Evolutionary conservation across 305 asterid genomes (phyloP), one percentile per base, ranked within the genome.

Genomic region (Fraxinus dipetala): DNA sequence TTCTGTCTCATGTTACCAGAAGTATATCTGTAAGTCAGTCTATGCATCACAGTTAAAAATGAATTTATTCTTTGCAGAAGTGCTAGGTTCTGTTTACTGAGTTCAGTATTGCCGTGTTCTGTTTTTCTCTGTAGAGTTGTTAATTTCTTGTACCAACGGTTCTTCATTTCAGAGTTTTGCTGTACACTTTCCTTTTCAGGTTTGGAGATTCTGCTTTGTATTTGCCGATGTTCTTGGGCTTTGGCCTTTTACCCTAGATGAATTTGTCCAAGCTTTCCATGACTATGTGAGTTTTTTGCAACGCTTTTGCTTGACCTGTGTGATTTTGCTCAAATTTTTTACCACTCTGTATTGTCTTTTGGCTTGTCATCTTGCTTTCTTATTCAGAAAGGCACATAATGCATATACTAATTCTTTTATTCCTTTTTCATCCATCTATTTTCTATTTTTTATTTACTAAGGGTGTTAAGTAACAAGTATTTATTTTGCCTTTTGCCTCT

Each of bases 201-300:
- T 91, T 67, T 96, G 99, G 99, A 96, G 93, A 83, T 95, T 96
- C 90, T 95, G 97, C 84, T 81, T 90, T 81, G 93, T 96, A 48
- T 96, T 95, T 89, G 97, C 99, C 78, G 99, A 96, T 89, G 86
- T 95, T 90, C 93, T 96, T 65, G 94, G 95, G 77, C 94, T 96
- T 83, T 95, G 99, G 99, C 98, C 99, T 79, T 96, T 95, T 85
- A 92, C 98, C 36, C 91, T 96, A 69, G 99, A 96, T 83, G 99
- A 96, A 89, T 95, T 96, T 83, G 75, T 96, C 79, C 98, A 96
- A 88, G 98, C 98, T 59, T 89, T 96, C 76, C 98, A 95, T 87
- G 99, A 96, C 87, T 90, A 90, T 85, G 99, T 96, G 89, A 91
- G 98, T 89, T 84, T 79, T 78, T 79, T 45, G 73, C 83, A 83